phyloP scores from a whole-genome alignment of 1,284 basidiomycete genomes.

The Gymnopus androsaceus region DNA sequence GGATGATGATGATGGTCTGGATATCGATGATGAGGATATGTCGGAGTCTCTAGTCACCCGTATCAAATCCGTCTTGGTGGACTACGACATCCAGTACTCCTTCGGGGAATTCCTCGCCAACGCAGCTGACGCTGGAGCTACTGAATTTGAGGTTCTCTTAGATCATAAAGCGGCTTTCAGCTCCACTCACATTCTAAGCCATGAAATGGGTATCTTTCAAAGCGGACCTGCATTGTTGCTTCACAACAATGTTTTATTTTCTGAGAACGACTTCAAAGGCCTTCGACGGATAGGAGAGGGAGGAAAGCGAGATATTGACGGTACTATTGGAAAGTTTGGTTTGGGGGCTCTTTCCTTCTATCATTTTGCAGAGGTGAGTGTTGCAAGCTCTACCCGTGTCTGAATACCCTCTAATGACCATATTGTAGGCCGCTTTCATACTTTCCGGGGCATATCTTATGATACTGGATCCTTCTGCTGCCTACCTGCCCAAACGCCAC shows the following conservation, averaged over 20 bases:
- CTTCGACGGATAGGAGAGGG: slow-evolving; percentile 46
- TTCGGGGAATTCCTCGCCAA: slow-evolving; percentile 53
- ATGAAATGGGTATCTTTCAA: slow-evolving; percentile 34
- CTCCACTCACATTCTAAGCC: slow-evolving; percentile 30
- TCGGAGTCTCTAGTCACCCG: slow-evolving; percentile 22
- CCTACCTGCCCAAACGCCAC: not conserved
- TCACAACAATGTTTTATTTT: slow-evolving; percentile 45
- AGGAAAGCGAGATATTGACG: slow-evolving; percentile 37
- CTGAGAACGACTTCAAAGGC: slow-evolving; percentile 42
- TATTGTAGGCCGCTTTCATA: slow-evolving; percentile 42
- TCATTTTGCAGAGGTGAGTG: slow-evolving; percentile 47
- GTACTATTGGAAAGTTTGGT: slow-evolving; percentile 52
- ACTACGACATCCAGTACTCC: slow-evolving; percentile 37
- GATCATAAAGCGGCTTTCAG: slow-evolving; percentile 30
- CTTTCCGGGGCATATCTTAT: slow-evolving; percentile 43
- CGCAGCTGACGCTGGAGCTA: slow-evolving; percentile 48
- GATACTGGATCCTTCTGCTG: slow-evolving; percentile 43
- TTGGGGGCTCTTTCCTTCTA: slow-evolving; percentile 51
- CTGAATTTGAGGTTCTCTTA: slow-evolving; percentile 37
- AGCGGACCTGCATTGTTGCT: slow-evolving; percentile 39
- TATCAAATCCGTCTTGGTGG: not conserved
- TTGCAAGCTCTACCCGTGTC: not conserved
- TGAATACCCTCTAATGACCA: not conserved
- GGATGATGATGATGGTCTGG: not conserved
- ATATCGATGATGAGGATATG: slow-evolving; percentile 21